These are phyloP conservation scores for Tilletiopsis washingtonensis DNA, from an alignment of 1,284 basidiomycete species.

Conservation along the genomic window DNA sequence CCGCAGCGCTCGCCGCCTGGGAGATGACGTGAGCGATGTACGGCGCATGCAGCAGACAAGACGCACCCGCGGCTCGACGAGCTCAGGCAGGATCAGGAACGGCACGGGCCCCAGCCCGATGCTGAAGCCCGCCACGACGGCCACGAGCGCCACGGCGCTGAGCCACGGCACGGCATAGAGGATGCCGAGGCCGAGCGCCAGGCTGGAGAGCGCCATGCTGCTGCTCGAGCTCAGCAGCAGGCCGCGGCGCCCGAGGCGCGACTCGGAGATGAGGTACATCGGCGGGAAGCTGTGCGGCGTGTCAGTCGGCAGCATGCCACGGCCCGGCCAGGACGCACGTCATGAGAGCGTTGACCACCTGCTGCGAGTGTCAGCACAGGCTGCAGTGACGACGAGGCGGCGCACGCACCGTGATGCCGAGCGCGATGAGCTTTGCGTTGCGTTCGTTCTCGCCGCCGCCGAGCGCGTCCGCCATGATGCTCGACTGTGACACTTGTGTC, in stretches of 20 bases:
- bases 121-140: conserved; percentile 82
- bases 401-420: conserved; percentile 28
- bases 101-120: conserved; percentile 84
- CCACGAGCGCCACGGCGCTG: conserved; percentile 67
- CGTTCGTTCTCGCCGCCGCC: conserved; percentile 6
- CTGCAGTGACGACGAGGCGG: not conserved
- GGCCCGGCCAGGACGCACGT: conserved; percentile 46
- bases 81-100: conserved; percentile 84
- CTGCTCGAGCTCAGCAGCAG: conserved; percentile 50
- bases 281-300: conserved; percentile 69
- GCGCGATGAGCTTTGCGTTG: conserved; percentile 15
- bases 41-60: not conserved
- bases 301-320: not conserved
- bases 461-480: conserved; percentile 34
- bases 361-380: not conserved
- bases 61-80: conserved; percentile 52
- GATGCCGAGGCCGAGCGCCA: conserved; percentile 65
- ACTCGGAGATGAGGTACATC: conserved; percentile 64
- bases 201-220: conserved; percentile 62
- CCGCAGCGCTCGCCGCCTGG: conserved; percentile 73
- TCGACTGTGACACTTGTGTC: conserved; percentile 13
- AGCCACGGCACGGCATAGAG: conserved; percentile 57
- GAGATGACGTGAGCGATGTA: conserved; percentile 16
- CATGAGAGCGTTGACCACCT: conserved; percentile 61
- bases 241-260: conserved; percentile 51